These are phyloP conservation scores for Articulospora tetracladia DNA, from an alignment of 495 filamentous ascomycete species.

Conservation along the genomic window DNA sequence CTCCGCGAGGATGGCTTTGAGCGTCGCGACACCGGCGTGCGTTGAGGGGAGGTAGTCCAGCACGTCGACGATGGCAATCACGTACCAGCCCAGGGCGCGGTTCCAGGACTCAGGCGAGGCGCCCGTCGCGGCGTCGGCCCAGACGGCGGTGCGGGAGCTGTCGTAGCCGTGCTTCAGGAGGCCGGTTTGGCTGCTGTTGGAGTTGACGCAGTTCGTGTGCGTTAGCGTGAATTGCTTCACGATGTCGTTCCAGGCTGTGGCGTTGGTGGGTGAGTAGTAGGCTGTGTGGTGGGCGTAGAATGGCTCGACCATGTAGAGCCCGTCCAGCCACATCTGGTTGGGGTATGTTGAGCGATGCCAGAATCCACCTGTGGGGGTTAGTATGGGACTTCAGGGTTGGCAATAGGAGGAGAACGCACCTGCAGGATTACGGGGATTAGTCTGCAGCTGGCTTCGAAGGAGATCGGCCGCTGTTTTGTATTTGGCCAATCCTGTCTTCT, in stretches of 20 bases:
- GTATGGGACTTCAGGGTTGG: background rate
- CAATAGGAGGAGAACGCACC: constrained; percentile 21
- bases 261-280: constrained; percentile 35
- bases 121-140: constrained; percentile 53
- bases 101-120: constrained; percentile 53
- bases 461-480: constrained; percentile 39
- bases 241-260: constrained; percentile 41
- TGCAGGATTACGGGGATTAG: constrained; percentile 41
- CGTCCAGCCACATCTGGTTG: constrained; percentile 56
- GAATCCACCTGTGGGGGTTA: constrained; percentile 29
- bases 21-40: constrained; percentile 29
- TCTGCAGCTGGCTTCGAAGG: constrained; percentile 41
- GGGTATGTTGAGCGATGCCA: constrained; percentile 50
- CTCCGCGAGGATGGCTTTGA: constrained; percentile 36
- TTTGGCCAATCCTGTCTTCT: constrained; percentile 29
- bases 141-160: constrained; percentile 44
- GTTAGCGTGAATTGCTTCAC: constrained; percentile 49
- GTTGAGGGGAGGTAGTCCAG: constrained; percentile 41
- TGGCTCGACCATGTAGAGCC: constrained; percentile 48
- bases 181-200: constrained; percentile 19
- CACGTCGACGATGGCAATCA: constrained; percentile 53
- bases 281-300: constrained; percentile 47
- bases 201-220: constrained; percentile 42
- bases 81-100: constrained; percentile 56
- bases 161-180: constrained; percentile 59